Evolutionary conservation across 345 rosid species (phyloP).

Genomic region (Carallia brachiata): DNA sequence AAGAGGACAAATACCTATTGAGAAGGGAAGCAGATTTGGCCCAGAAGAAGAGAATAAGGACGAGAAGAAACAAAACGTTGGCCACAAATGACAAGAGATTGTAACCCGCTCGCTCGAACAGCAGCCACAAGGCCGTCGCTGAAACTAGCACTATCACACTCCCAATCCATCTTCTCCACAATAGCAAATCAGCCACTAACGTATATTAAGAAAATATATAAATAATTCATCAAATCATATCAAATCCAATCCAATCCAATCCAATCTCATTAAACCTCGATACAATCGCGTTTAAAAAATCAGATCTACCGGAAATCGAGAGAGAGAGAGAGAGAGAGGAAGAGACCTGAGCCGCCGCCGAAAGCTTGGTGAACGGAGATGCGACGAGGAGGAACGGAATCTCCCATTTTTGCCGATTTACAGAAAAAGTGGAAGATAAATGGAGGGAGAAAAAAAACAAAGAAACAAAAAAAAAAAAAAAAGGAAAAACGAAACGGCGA

Average conservation of each 20-base stretch:
- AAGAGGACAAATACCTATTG: slow-evolving; percentile 52
- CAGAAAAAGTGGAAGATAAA: neutral
- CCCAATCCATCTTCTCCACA: slow-evolving; percentile 71
- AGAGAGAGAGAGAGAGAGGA: slow-evolving; percentile 11
- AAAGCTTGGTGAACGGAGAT: slow-evolving; percentile 67
- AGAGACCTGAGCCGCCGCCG: slow-evolving; percentile 72
- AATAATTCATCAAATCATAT: neutral
- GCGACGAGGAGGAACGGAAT: slow-evolving; percentile 34
- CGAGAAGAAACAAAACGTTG: slow-evolving; percentile 72
- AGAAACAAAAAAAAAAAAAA: neutral
- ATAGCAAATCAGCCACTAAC: slow-evolving; percentile 73
- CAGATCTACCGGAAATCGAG: slow-evolving; percentile 18
- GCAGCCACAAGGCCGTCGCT: slow-evolving; percentile 62
- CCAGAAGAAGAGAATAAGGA: slow-evolving; percentile 82
- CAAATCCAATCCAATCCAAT: neutral
- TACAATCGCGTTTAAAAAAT: neutral
- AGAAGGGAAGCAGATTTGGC: slow-evolving; percentile 95
- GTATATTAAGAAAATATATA: neutral
- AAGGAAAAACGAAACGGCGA: no score
- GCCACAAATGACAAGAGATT: slow-evolving; percentile 67
- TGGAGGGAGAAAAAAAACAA: neutral
- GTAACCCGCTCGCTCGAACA: slow-evolving; percentile 79
- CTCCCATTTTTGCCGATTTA: slow-evolving; percentile 21
- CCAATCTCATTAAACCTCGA: neutral
- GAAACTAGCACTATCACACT: slow-evolving; percentile 48